Conservation (phyloP, 2,329 filamentous ascomycete genomes). For the Mariannaea sp. region DNA sequence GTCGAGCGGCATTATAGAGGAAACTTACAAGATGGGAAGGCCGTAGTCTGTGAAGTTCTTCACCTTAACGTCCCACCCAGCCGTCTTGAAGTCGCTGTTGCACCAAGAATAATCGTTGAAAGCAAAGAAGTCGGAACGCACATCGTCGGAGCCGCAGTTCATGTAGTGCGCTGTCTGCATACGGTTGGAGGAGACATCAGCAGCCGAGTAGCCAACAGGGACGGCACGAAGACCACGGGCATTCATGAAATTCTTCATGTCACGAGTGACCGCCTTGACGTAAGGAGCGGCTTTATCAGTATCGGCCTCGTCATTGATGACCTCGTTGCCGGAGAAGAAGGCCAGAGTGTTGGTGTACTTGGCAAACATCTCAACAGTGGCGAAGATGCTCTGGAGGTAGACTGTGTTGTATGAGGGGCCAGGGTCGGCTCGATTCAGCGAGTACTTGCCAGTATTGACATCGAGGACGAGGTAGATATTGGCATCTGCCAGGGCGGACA, state of each 20-base stretch:
- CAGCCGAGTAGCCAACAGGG: constrained; percentile 77
- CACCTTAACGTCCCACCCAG: constrained; percentile 89
- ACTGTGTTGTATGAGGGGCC: constrained; percentile 82
- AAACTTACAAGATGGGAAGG: constrained; percentile 74
- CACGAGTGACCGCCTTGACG: constrained; percentile 78
- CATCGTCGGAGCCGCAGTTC: constrained; percentile 86
- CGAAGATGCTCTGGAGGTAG: constrained; percentile 84
- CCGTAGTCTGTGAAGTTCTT: constrained; percentile 86
- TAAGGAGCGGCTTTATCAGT: constrained; percentile 72
- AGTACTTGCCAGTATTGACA: constrained; percentile 89
- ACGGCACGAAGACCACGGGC: constrained; percentile 65
- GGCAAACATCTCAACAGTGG: constrained; percentile 82
- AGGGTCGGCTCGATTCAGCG: constrained; percentile 79
- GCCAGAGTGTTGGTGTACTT: constrained; percentile 86
- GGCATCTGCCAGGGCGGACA: constrained; percentile 77
- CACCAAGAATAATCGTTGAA: constrained; percentile 94
- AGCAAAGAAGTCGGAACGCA: constrained; percentile 85
- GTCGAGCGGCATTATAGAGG: background rate
- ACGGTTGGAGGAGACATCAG: constrained; percentile 84
- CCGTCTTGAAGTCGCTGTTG: constrained; percentile 68
- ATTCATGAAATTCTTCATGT: constrained; percentile 73
- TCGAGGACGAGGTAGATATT: constrained; percentile 93
- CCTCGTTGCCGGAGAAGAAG: constrained; percentile 83
- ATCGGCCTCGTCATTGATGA: constrained; percentile 69
- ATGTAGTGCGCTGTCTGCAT: constrained; percentile 88